Percentiles rank a stretch among this genome's conserved stretches.
Conservation (phyloP, 441 rosid species). For the Metrosideros polymorpha region DNA sequence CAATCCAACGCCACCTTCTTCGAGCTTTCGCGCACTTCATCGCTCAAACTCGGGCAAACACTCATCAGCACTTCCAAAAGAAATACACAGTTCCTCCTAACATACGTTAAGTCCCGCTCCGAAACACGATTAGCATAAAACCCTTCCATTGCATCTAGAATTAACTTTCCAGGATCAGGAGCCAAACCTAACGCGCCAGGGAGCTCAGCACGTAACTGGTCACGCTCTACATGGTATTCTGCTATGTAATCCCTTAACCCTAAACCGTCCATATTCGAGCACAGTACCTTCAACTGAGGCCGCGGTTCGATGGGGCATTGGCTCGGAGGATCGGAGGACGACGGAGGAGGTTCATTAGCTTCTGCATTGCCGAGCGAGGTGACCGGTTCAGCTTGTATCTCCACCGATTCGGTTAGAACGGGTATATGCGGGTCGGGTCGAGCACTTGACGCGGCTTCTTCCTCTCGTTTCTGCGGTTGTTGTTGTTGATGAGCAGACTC, state of each 20-base stretch:
- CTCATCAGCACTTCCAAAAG: slow-evolving; percentile 45
- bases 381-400: neutral
- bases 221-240: slow-evolving; percentile 22
- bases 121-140: slow-evolving; percentile 20
- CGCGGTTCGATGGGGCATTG: neutral
- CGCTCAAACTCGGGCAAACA: slow-evolving; percentile 20
- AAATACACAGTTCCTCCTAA: slow-evolving; percentile 38
- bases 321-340: neutral
- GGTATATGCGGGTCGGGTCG: neutral
- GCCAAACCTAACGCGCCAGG: slow-evolving; percentile 22
- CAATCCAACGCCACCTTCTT: slow-evolving; percentile 52
- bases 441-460: neutral
- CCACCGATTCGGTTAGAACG: neutral
- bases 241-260: slow-evolving; percentile 43
- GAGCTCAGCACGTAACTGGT: slow-evolving; percentile 32
- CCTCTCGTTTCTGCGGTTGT: neutral
- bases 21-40: slow-evolving; percentile 43
- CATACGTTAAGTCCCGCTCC: slow-evolving; percentile 12
- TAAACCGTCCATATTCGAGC: slow-evolving; percentile 55
- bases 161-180: slow-evolving; percentile 33
- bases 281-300: slow-evolving; percentile 23
- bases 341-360: neutral
- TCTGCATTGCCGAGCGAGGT: neutral
- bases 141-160: slow-evolving; percentile 63
- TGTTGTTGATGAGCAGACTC: neutral